Evolutionary conservation across 2,329 filamentous ascomycete species (phyloP).

Genomic region (Rutstroemia sp.): DNA sequence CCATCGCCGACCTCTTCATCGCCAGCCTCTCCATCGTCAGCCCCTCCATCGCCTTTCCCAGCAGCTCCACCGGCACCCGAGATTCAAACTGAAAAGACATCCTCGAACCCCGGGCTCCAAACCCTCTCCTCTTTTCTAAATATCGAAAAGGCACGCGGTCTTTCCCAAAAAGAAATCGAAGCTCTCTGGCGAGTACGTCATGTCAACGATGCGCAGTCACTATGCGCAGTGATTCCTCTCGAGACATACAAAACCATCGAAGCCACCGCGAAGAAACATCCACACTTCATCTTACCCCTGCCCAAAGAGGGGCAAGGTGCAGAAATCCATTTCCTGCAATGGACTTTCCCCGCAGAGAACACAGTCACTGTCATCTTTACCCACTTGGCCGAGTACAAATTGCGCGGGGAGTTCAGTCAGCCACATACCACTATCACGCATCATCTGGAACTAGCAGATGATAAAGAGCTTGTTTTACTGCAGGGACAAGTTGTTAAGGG

Average conservation of each 20-base stretch:
- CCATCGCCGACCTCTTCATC: constrained; percentile 23
- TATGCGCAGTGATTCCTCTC: constrained; percentile 77
- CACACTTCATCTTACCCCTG: constrained; percentile 86
- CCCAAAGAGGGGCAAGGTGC: constrained; percentile 62
- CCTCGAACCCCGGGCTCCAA: constrained; percentile 38
- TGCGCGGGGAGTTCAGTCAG: constrained; percentile 78
- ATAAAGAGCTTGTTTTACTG: constrained; percentile 76
- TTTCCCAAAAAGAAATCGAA: constrained; percentile 77
- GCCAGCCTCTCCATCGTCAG: constrained; percentile 22
- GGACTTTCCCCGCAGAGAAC: constrained; percentile 72
- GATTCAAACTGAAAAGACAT: constrained; percentile 21
- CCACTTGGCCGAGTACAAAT: constrained; percentile 86
- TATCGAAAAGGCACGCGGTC: constrained; percentile 63
- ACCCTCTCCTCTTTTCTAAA: constrained; percentile 66
- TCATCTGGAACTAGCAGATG: constrained; percentile 69
- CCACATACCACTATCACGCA: constrained; percentile 94
- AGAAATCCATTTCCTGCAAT: constrained; percentile 95
- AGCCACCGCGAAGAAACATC: constrained; percentile 62
- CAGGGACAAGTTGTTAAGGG: constrained; percentile 73
- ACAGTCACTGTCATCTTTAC: constrained; percentile 84
- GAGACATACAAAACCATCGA: constrained; percentile 69
- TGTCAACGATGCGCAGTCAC: constrained; percentile 60
- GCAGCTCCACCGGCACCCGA: constrained; percentile 29
- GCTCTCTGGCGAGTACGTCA: constrained; percentile 87
- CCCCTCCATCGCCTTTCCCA: constrained; percentile 28